Evolutionary conservation across 495 filamentous ascomycete species (phyloP), one percentile per base, ranked within the genome.

Genomic region (Neurospora pannonica): DNA sequence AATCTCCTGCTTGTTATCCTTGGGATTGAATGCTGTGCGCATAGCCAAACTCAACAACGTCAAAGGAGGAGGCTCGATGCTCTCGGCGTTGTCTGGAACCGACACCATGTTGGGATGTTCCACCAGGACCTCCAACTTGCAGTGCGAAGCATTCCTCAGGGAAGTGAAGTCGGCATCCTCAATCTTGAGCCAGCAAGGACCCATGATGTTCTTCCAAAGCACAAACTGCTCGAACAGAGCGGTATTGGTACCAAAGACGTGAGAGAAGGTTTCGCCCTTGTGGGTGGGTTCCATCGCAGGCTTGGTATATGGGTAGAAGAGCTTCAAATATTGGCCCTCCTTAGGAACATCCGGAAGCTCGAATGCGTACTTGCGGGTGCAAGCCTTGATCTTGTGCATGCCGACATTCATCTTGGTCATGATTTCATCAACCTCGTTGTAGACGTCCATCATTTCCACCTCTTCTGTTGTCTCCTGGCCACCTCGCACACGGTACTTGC

Each of bases 191-290:
- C 96, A 99, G 84, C 97, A 99, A 13, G 96, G 96, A 0, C 96
- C 96, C 94, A 97, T 98, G 74, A 99, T 92, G 75, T 95, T 94
- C 82, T 97, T 97, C 93, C 94, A 98, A 15, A 99, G 87, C 17
- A 98, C 97, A 78, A 99, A 99, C 78, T 99, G 96, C 78, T 99
- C 96, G 76, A 99, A 99, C 1, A 98, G 85, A 3, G 93, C 90
- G 0, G 96, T 99, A 79, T 97, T 97, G 62, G 93, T 92, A 60
- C 96, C 97, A 75, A 99, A 99, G 54, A 97, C 94, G 71, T 93
- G 91, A 5, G 97, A 98, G 80, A 94, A 99, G 0, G 97, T 98
- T 80, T 97, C 91, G 24, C 97, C 96, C 74, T 85, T 89, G 5
- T 70, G 89, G 80, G 77, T 93, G 40, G 82, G 75, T 69, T 84